These are phyloP conservation scores for Globisporangium cylindrosporum DNA, from an alignment of 352 stramenopile genomes.

Conservation along the genomic window DNA sequence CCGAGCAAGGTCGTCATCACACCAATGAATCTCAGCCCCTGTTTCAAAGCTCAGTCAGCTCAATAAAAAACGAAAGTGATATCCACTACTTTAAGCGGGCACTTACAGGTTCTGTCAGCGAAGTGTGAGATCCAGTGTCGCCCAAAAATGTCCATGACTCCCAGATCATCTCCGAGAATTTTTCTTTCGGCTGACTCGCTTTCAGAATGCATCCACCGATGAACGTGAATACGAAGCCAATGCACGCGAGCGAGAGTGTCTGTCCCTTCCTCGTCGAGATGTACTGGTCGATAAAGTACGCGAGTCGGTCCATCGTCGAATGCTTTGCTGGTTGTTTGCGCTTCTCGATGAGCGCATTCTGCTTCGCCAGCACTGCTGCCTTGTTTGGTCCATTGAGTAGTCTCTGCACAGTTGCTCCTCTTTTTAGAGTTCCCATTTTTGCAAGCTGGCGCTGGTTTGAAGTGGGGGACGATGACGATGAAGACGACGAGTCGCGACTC, in stretches of 20 bases:
- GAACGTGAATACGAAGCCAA: constrained; percentile 45
- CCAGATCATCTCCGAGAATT: constrained; percentile 52
- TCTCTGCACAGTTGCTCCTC: background rate
- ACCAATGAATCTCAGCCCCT: constrained; percentile 57
- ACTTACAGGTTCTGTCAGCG: constrained; percentile 30
- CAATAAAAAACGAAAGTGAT: background rate
- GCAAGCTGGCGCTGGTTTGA: background rate
- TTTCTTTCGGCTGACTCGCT: constrained; percentile 21
- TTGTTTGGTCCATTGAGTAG: constrained; percentile 10
- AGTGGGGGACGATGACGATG: background rate
- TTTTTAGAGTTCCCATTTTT: constrained; percentile 5
- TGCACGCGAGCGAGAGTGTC: constrained; percentile 36
- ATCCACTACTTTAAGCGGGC: too few relatives aligned
- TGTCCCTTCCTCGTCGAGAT: constrained; percentile 63
- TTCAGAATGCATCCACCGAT: constrained; percentile 44
- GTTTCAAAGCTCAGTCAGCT: background rate
- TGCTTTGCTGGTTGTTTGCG: constrained; percentile 24
- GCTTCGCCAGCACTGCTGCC: constrained; percentile 9
- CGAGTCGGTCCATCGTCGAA: constrained; percentile 31
- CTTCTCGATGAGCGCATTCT: constrained; percentile 20
- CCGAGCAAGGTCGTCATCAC: constrained; percentile 58
- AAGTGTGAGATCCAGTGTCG: constrained; percentile 46
- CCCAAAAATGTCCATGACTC: constrained; percentile 63
- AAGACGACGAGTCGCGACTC: background rate
- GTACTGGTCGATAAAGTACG: constrained; percentile 60